Evolutionary conservation across 2,329 filamentous ascomycete species (phyloP).

Genomic region (Ceratocystis huliohia): DNA sequence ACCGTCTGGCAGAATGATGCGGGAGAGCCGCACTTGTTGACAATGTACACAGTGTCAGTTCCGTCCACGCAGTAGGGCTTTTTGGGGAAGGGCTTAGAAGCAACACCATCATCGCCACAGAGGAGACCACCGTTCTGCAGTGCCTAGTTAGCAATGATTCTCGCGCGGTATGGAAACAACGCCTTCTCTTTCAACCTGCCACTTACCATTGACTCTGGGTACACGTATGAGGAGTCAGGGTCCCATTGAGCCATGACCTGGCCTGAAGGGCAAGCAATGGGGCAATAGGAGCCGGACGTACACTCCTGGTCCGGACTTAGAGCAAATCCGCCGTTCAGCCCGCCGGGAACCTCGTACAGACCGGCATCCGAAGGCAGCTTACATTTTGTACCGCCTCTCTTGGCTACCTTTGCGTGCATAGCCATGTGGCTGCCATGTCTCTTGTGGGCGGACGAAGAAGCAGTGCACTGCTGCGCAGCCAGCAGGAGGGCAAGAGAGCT

Average conservation of each 20-base stretch:
- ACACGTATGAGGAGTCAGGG: constrained; percentile 53
- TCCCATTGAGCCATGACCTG: constrained; percentile 73
- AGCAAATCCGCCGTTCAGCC: constrained; percentile 61
- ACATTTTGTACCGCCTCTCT: constrained; percentile 33
- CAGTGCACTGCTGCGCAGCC: constrained; percentile 17
- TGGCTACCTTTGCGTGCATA: constrained; percentile 21
- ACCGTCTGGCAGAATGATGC: constrained; percentile 71
- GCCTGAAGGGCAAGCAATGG: constrained; percentile 62
- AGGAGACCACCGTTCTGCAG: constrained; percentile 58
- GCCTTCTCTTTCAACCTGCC: background rate
- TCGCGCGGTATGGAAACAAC: constrained; percentile 10
- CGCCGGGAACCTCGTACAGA: constrained; percentile 50
- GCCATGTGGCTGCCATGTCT: constrained; percentile 12
- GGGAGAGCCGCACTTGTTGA: constrained; percentile 50
- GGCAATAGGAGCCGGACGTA: constrained; percentile 55
- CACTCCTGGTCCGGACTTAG: constrained; percentile 65
- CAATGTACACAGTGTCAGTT: constrained; percentile 49
- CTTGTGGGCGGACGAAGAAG: constrained; percentile 7
- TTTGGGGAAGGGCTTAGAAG: constrained; percentile 55
- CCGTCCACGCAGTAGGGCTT: constrained; percentile 59
- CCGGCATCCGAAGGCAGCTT: constrained; percentile 53
- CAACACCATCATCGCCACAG: constrained; percentile 53
- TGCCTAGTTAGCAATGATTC: constrained; percentile 5
- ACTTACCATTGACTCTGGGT: constrained; percentile 60
- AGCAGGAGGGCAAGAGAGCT: constrained; percentile 25